A percentile compares a stretch with the other conserved stretches of the same genome.
phyloP scores from a whole-genome alignment of 768 basidiomycete genomes.

The Leccinum incarnatum region DNA sequence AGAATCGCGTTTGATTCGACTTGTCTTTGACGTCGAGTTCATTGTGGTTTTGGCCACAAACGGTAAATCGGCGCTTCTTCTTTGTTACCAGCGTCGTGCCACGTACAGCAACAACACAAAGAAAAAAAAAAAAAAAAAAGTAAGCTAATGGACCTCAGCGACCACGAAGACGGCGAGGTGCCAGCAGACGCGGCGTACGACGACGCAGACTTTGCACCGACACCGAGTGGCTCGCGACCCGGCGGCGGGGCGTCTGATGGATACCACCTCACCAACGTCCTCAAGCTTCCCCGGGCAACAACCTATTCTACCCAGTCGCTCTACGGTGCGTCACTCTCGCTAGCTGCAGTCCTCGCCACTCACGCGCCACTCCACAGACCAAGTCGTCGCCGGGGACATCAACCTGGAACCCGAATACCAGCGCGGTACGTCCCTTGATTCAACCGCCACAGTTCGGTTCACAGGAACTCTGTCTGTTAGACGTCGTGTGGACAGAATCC shows the following conservation, averaged over 20 bases:
- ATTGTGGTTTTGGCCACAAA: not conserved
- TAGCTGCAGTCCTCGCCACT: not conserved
- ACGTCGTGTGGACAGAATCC: conserved; percentile 74
- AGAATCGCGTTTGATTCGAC: conserved; percentile 54
- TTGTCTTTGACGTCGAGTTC: not conserved
- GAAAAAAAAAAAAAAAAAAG: not conserved
- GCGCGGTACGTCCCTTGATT: conserved; percentile 44
- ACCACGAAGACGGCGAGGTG: conserved; percentile 19
- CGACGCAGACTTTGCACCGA: conserved; percentile 3
- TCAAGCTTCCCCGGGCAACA: conserved; percentile 56
- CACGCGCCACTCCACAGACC: conserved; percentile 41
- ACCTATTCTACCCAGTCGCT: conserved; percentile 63
- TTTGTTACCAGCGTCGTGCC: not conserved
- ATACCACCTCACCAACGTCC: conserved; percentile 40
- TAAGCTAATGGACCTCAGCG: conserved; percentile 12
- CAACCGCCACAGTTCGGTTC: not conserved
- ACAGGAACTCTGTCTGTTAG: conserved; percentile 31
- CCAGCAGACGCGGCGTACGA: conserved; percentile 16
- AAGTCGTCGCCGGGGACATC: conserved; percentile 62
- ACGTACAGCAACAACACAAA: conserved; percentile 10
- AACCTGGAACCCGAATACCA: conserved; percentile 78
- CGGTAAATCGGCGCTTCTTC: not conserved
- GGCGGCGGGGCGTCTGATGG: conserved; percentile 5
- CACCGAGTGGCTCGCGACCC: conserved; percentile 1
- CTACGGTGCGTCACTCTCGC: conserved; percentile 38